Evolutionary conservation across 768 basidiomycete genomes (phyloP).

Genomic region (Dioszegia crocea): DNA sequence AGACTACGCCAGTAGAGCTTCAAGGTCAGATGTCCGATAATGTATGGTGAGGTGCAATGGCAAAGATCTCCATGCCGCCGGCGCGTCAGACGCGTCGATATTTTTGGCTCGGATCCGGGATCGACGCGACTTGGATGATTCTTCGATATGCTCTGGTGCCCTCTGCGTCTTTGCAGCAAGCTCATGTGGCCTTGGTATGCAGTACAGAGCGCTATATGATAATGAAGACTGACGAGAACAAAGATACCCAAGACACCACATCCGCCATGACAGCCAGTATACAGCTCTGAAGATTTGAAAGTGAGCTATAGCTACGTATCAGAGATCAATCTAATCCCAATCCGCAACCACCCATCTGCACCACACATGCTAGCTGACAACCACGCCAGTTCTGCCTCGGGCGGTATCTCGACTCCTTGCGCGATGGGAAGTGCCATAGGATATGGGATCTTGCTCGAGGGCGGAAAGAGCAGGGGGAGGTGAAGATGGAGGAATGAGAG

Average conservation of each 20-base stretch:
- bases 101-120: no score
- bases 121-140: no score
- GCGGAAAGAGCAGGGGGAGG: constrained; percentile 75
- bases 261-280: no score
- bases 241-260: no score
- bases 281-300: background rate
- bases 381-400: constrained; percentile 89
- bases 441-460: constrained; percentile 53
- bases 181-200: no score
- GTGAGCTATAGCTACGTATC: background rate
- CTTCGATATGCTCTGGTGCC: no score
- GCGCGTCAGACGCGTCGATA: no score
- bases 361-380: constrained; percentile 85
- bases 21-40: background rate
- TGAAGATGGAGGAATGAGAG: constrained; percentile 64
- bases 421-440: constrained; percentile 68
- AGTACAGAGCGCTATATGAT: no score
- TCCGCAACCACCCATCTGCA: constrained; percentile 91
- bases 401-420: constrained; percentile 77
- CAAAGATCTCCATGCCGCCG: no score
- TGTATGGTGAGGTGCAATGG: no score
- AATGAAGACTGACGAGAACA: no score
- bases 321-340: constrained; percentile 58
- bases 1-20: background rate
- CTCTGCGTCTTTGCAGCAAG: no score